Evolutionary conservation across 345 rosid genomes (phyloP).

Genomic region (Raphanus raphanistrum): DNA sequence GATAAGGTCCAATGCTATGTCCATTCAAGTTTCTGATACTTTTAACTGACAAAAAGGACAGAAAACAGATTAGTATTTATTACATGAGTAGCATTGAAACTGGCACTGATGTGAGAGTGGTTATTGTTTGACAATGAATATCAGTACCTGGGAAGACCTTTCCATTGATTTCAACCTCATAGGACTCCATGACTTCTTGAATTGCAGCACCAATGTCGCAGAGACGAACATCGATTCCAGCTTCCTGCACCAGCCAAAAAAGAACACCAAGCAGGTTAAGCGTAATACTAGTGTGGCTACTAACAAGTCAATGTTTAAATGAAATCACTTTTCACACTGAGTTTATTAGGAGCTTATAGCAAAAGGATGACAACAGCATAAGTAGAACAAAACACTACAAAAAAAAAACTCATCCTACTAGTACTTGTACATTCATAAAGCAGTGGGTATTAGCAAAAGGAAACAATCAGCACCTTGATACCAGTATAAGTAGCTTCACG

Average conservation of each 20-base stretch:
- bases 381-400: background rate
- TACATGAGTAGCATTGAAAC: background rate
- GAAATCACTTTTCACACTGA: background rate
- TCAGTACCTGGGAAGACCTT: conserved; percentile 81
- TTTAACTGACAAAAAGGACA: conserved; percentile 57
- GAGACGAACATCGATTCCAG: conserved; percentile 94
- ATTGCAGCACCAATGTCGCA: conserved; percentile 98
- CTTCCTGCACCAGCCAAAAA: conserved; percentile 53
- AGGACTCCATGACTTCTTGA: conserved; percentile 97
- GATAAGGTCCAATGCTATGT: conserved; percentile 86
- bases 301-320: background rate
- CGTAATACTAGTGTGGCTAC: background rate
- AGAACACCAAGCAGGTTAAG: conserved; percentile 5
- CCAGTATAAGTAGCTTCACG: conserved; percentile 94
- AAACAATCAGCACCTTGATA: conserved; percentile 58
- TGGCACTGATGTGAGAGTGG: background rate
- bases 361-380: too few species aligned
- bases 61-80: background rate
- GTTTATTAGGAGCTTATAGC: background rate
- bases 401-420: background rate
- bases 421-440: background rate
- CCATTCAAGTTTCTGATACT: conserved; percentile 92
- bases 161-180: conserved; percentile 96
- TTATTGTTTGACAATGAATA: background rate
- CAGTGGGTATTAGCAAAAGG: background rate